phyloP scores from a whole-genome alignment of 1,139 yeast species.

The Taphrina communis region DNA sequence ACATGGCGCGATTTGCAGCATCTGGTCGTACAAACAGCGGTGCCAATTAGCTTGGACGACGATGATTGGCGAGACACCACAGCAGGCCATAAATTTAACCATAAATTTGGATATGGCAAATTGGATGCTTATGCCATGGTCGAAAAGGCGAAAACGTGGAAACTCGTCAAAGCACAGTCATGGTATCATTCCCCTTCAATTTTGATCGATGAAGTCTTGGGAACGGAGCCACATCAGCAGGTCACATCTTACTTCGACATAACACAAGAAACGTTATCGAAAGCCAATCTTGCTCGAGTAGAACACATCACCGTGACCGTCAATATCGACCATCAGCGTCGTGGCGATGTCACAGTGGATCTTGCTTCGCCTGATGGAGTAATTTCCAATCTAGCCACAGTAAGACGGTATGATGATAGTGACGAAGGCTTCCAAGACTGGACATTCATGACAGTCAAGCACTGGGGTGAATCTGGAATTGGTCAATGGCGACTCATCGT shows the following conservation, averaged over 20 bases:
- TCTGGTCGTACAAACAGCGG: conserved; percentile 73
- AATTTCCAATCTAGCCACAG: conserved; percentile 74
- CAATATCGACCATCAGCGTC: conserved; percentile 64
- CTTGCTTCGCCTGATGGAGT: conserved; percentile 78
- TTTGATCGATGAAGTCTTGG: conserved; percentile 50
- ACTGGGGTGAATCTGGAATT: conserved; percentile 82
- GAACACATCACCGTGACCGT: conserved; percentile 89
- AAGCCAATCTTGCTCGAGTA: conserved; percentile 67
- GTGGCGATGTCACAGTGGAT: conserved; percentile 75
- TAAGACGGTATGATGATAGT: conserved; percentile 65
- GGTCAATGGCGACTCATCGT: conserved; percentile 87
- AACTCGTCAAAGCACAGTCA: conserved; percentile 85
- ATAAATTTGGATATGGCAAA: conserved; percentile 90
- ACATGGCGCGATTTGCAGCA: conserved; percentile 98
- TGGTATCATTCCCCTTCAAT: conserved; percentile 67
- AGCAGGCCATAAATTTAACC: conserved; percentile 72
- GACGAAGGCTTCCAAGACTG: conserved; percentile 72
- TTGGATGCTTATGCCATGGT: conserved; percentile 82
- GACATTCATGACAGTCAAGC: conserved; percentile 98
- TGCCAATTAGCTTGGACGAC: conserved; percentile 70
- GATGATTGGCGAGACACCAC: conserved; percentile 62
- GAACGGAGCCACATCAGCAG: conserved; percentile 46
- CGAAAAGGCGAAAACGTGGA: conserved; percentile 76
- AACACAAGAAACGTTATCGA: conserved; percentile 58
- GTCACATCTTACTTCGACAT: conserved; percentile 59